These are phyloP conservation scores for Auricularia sp. DNA, from an alignment of 768 basidiomycete genomes.

Conservation along the genomic window DNA sequence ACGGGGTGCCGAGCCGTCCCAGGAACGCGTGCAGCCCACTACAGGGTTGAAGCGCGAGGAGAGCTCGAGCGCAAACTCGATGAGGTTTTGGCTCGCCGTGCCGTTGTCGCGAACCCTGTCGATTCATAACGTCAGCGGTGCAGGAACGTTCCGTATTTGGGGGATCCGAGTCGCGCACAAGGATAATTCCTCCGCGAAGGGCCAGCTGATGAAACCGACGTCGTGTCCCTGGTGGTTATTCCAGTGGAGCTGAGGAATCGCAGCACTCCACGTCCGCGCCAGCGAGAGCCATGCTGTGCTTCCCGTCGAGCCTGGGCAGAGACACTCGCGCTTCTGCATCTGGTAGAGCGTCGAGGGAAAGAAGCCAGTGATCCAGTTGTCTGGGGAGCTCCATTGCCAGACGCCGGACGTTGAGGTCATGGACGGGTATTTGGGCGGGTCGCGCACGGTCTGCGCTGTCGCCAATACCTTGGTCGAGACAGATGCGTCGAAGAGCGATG, in stretches of 20 bases:
- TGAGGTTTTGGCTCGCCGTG: conserved; percentile 45
- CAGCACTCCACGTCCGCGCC: conserved; percentile 41
- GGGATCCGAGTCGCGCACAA: conserved; percentile 32
- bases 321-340: conserved; percentile 38
- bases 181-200: conserved; percentile 50
- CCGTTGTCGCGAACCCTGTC: conserved; percentile 46
- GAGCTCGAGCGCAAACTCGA: conserved; percentile 45
- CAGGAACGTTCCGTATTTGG: too few species aligned
- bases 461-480: conserved; percentile 48
- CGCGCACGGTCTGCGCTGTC: conserved; percentile 35
- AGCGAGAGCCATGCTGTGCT: conserved; percentile 41
- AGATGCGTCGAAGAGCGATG: conserved; percentile 48
- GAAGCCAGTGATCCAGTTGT: conserved; percentile 62
- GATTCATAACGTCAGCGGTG: background rate
- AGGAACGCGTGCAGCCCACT: conserved; percentile 30
- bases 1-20: background rate
- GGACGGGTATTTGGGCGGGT: conserved; percentile 44
- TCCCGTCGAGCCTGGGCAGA: conserved; percentile 35
- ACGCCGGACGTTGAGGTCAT: conserved; percentile 30
- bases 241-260: conserved; percentile 38
- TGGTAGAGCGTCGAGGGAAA: conserved; percentile 53
- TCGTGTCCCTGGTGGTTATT: conserved; percentile 50
- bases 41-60: conserved; percentile 46
- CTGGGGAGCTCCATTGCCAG: conserved; percentile 32
- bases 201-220: conserved; percentile 61